Evolutionary conservation across 164 flowering plant species (phyloP), one percentile per base, ranked within the genome.

Genomic region (Nelumbo lutea): DNA sequence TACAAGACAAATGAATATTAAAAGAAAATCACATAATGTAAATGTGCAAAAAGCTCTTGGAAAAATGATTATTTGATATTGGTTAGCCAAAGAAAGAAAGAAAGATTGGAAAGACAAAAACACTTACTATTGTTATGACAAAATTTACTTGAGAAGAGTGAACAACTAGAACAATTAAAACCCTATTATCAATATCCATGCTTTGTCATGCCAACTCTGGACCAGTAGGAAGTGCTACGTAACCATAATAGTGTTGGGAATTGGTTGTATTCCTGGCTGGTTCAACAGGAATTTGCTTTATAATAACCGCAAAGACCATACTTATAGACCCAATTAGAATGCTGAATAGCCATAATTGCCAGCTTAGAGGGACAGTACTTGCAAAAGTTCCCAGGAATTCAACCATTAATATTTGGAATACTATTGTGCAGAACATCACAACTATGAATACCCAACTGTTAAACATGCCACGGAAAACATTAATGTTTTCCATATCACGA

Each of bases 401-500:
- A 1, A 91, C 83, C 14, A 92, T 92, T 27, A 92, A 74, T 42
- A 82, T 68, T 72, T 92, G 96, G 83, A 92, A 90, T 4, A 59
- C 63, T 41, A 84, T 84, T 0, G 94, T 88, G 7, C 79, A 65
- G 40, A 71, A 75, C 74, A 90, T 76, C 46, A 92, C 76, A 2
- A 27, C 65, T 11, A 87, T 8, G 79, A 90, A 92, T 9, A 85
- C 59, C 83, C 84, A 79, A 75, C 86, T 90, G 42, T 73, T 66
- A 5, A 87, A 83, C 41, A 92, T 79, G 51, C 92, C 90, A 0
- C 75, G 48, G 70, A 92, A 70, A 11, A 92, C 79, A 64, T 92
- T 86, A 55, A 87, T 83, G 82, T 86, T 87, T 83, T 86, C 91
- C 83, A 90, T 88, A 27, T 90, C 90, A 3, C 94, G 80, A 78